These are phyloP conservation scores for Fusarium hostae DNA, from an alignment of 2,329 filamentous ascomycete genomes.

Conservation along the genomic window DNA sequence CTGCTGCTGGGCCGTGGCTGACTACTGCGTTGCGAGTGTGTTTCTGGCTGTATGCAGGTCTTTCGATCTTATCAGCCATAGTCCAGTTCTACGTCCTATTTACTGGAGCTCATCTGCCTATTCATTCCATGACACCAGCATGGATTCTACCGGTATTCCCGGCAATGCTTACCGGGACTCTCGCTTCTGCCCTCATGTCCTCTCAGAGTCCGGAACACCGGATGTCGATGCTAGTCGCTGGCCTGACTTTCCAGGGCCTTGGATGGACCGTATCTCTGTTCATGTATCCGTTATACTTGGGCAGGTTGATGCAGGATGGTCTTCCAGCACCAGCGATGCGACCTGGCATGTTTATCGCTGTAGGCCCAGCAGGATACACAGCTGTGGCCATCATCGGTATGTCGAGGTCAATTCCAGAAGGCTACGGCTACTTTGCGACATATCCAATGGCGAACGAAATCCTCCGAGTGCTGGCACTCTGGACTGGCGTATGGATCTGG, in stretches of 20 bases:
- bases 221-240: slow-evolving; percentile 42
- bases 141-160: slow-evolving; percentile 49
- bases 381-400: slow-evolving; percentile 45
- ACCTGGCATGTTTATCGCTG: slow-evolving; percentile 44
- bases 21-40: slow-evolving; percentile 56
- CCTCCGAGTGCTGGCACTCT: slow-evolving; percentile 40
- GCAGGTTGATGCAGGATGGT: slow-evolving; percentile 44
- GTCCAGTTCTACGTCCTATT: slow-evolving; percentile 46
- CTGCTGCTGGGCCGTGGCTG: slow-evolving; percentile 62
- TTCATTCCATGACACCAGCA: slow-evolving; percentile 44
- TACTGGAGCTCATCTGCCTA: slow-evolving; percentile 43
- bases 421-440: slow-evolving; percentile 42
- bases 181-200: slow-evolving; percentile 40
- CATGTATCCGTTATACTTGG: slow-evolving; percentile 41
- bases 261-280: slow-evolving; percentile 43
- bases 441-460: slow-evolving; percentile 40
- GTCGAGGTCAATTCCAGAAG: slow-evolving; percentile 36
- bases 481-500: slow-evolving; percentile 45
- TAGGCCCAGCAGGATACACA: slow-evolving; percentile 42
- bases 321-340: slow-evolving; percentile 42
- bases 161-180: slow-evolving; percentile 43
- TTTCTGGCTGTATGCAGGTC: slow-evolving; percentile 63
- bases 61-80: slow-evolving; percentile 40
- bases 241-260: slow-evolving; percentile 43
- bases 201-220: slow-evolving; percentile 41